Conservation (phyloP, 495 filamentous ascomycete genomes). For the Endocarpon pusillum region DNA sequence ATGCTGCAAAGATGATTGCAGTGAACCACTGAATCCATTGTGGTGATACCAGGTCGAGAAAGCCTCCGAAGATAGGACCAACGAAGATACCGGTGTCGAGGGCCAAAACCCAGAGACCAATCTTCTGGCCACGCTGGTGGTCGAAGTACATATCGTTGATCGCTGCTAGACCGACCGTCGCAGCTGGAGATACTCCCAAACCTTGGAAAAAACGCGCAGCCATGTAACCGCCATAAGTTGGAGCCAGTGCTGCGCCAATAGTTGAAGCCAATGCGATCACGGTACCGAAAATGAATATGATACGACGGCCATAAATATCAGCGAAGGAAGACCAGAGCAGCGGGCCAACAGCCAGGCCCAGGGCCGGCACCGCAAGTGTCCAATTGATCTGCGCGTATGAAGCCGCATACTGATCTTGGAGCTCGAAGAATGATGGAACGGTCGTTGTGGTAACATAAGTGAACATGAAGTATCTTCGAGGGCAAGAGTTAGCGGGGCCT, state of each 20-base stretch:
- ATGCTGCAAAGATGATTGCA: conserved; percentile 35
- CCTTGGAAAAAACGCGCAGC: conserved; percentile 35
- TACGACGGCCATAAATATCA: no score
- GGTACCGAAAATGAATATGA: conserved; percentile 29
- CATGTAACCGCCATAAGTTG: conserved; percentile 29
- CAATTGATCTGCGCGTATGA: conserved; percentile 31
- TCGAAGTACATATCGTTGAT: conserved; percentile 30
- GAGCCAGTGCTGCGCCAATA: conserved; percentile 28
- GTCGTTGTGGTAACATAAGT: conserved; percentile 41
- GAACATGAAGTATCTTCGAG: conserved; percentile 40
- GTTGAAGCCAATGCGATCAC: no score
- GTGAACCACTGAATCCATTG: conserved; percentile 43
- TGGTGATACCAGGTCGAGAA: conserved; percentile 27
- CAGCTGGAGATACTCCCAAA: conserved; percentile 28
- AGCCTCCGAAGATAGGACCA: conserved; percentile 27
- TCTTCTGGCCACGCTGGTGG: conserved; percentile 30
- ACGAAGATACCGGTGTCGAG: conserved; percentile 30
- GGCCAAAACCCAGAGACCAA: conserved; percentile 31
- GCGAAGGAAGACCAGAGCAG: conserved; percentile 23
- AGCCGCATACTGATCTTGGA: conserved; percentile 33
- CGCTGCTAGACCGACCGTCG: conserved; percentile 28
- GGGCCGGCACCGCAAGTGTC: conserved; percentile 19
- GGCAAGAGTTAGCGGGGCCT: conserved; percentile 20
- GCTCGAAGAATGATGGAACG: conserved; percentile 32
- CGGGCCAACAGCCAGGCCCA: not conserved